Percentiles rank a stretch among this genome's conserved stretches.
Conservation (phyloP, 2,329 filamentous ascomycete genomes). For the Tolypocladium inflatum region DNA sequence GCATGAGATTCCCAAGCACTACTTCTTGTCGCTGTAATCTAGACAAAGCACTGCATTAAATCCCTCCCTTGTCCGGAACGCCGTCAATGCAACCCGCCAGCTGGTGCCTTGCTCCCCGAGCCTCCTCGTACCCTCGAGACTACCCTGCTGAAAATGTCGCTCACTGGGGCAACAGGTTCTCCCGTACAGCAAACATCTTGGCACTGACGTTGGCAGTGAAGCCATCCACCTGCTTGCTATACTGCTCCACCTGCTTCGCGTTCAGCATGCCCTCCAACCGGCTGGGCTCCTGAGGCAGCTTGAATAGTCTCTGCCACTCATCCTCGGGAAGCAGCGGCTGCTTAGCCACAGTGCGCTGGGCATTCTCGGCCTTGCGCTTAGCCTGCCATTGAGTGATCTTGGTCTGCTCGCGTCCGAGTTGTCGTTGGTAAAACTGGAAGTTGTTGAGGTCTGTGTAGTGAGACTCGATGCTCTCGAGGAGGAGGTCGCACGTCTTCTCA, state of each 20-base stretch:
- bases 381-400: slow-evolving; percentile 96
- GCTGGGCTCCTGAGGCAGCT: slow-evolving; percentile 91
- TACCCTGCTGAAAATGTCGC: background rate
- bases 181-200: slow-evolving; percentile 96
- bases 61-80: slow-evolving; percentile 29
- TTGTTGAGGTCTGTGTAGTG: slow-evolving; percentile 99
- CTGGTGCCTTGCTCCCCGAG: slow-evolving; percentile 18
- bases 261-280: slow-evolving; percentile 90
- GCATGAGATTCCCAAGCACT: background rate
- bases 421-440: slow-evolving; percentile 92
- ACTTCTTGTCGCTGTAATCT: slow-evolving; percentile 22
- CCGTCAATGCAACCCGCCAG: slow-evolving; percentile 30
- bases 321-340: slow-evolving; percentile 85
- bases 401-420: slow-evolving; percentile 83
- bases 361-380: slow-evolving; percentile 95
- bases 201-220: slow-evolving; percentile 85
- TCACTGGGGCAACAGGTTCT: slow-evolving; percentile 52
- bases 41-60: slow-evolving; percentile 26
- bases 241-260: slow-evolving; percentile 93
- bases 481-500: slow-evolving; percentile 94
- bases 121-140: slow-evolving; percentile 5
- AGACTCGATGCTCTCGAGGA: slow-evolving; percentile 92
- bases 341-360: slow-evolving; percentile 74
- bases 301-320: slow-evolving; percentile 97
- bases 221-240: slow-evolving; percentile 91